phyloP scores from a whole-genome alignment of 2,329 filamentous ascomycete species.

The Boeremia lycopersici region DNA sequence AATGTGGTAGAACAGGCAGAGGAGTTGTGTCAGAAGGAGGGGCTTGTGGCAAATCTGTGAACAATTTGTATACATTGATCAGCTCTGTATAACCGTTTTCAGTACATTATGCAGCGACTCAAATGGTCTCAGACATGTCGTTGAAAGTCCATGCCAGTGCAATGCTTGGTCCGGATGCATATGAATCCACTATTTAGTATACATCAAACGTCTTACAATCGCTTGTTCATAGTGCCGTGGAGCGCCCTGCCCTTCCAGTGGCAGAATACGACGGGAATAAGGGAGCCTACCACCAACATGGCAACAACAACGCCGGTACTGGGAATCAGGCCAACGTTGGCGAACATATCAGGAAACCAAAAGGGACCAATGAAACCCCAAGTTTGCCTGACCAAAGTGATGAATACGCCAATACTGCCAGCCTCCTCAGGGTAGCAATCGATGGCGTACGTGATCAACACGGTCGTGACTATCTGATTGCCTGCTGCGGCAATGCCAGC shows the following conservation, averaged over 20 bases:
- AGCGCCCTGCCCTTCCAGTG: slow-evolving; percentile 33
- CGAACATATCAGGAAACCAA: slow-evolving; percentile 50
- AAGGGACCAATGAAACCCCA: slow-evolving; percentile 51
- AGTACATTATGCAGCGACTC: too few species aligned
- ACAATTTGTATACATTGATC: too few species aligned
- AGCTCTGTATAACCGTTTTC: too few species aligned
- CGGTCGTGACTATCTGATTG: slow-evolving; percentile 66
- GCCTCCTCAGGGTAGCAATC: slow-evolving; percentile 62
- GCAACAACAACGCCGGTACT: slow-evolving; percentile 48
- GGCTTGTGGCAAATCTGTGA: slow-evolving; percentile 24
- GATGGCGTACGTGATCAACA: slow-evolving; percentile 65
- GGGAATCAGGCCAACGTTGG: slow-evolving; percentile 42
- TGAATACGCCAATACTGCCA: slow-evolving; percentile 63
- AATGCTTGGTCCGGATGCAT: too few species aligned
- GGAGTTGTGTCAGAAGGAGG: slow-evolving; percentile 49
- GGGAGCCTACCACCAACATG: slow-evolving; percentile 33
- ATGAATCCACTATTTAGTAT: too few species aligned
- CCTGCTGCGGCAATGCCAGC: slow-evolving; percentile 58
- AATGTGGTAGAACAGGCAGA: slow-evolving; percentile 55
- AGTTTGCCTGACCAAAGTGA: slow-evolving; percentile 62
- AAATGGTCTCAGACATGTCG: too few species aligned
- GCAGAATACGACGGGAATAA: slow-evolving; percentile 32
- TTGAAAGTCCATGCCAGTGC: too few species aligned
- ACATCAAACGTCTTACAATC: background rate
- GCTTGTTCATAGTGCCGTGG: slow-evolving; percentile 25